These are phyloP conservation scores for Colletotrichum tropicale DNA, from an alignment of 2,329 filamentous ascomycete genomes.

Conservation along the genomic window DNA sequence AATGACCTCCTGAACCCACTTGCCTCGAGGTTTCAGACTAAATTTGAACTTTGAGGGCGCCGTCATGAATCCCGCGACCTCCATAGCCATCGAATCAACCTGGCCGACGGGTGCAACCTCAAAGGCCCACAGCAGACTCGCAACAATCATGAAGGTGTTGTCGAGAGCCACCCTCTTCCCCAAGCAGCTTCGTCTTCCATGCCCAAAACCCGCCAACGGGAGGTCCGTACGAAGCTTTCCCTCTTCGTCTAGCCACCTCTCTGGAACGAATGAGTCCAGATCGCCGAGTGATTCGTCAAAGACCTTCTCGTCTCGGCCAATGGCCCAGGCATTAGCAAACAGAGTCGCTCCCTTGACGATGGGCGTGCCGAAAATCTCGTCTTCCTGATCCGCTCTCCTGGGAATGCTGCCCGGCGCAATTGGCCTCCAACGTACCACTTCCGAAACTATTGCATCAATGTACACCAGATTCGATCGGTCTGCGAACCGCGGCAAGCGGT, in stretches of 20 bases:
- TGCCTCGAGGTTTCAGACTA: slow-evolving; percentile 28
- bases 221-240: slow-evolving; percentile 27
- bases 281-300: slow-evolving; percentile 38
- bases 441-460: slow-evolving; percentile 44
- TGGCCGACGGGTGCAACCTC: slow-evolving; percentile 34
- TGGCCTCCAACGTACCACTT: slow-evolving; percentile 50
- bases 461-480: slow-evolving; percentile 45
- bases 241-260: slow-evolving; percentile 30
- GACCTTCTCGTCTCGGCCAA: slow-evolving; percentile 37
- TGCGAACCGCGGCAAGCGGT: slow-evolving; percentile 40
- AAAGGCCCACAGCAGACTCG: slow-evolving; percentile 56
- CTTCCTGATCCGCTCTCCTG: slow-evolving; percentile 37
- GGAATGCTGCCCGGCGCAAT: slow-evolving; percentile 40
- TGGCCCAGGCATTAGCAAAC: slow-evolving; percentile 45
- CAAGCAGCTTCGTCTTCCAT: slow-evolving; percentile 47
- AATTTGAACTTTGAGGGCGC: slow-evolving; percentile 30
- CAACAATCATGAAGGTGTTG: slow-evolving; percentile 43
- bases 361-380: slow-evolving; percentile 39
- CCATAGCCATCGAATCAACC: slow-evolving; percentile 22
- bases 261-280: slow-evolving; percentile 32
- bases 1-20: slow-evolving; percentile 31
- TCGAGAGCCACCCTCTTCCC: slow-evolving; percentile 53
- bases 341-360: slow-evolving; percentile 49
- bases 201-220: slow-evolving; percentile 48
- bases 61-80: slow-evolving; percentile 29